Conservation (phyloP, 768 basidiomycete species). For the Mycena latifolia region DNA sequence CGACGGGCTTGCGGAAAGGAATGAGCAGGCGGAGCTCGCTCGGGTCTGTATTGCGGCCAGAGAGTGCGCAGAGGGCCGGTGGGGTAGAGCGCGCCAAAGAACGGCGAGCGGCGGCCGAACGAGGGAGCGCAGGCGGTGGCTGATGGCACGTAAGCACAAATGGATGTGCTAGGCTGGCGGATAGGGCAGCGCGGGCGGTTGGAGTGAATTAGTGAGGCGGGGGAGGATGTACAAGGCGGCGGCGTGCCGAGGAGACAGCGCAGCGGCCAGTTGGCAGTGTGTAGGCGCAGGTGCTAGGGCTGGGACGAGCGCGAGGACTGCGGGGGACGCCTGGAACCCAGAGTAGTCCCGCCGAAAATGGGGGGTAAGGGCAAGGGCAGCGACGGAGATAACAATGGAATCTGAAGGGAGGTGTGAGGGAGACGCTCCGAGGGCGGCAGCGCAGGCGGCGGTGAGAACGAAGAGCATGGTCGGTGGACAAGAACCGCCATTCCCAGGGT, state of each 20-base stretch:
- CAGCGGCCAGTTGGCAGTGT: constrained; percentile 9
- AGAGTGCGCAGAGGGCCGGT: constrained; percentile 5
- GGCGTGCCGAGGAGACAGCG: constrained; percentile 12
- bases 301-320: constrained; percentile 1
- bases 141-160: constrained; percentile 5
- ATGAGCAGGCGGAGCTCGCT: constrained; percentile 5
- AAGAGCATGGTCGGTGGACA: constrained; percentile 1
- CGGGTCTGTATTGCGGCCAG: constrained; percentile 7
- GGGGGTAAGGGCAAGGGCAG: constrained; percentile 6
- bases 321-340: not conserved
- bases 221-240: constrained; percentile 11
- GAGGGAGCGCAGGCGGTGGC: constrained; percentile 11
- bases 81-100: constrained; percentile 5
- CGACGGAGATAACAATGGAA: constrained; percentile 8
- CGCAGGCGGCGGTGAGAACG: constrained; percentile 6
- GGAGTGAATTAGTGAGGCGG: constrained; percentile 7
- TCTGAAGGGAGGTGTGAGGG: constrained; percentile 13
- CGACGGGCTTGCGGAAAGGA: constrained; percentile 13
- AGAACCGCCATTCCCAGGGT: no score
- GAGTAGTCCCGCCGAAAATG: not conserved
- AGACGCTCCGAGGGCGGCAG: constrained; percentile 6
- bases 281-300: constrained; percentile 5
- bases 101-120: constrained; percentile 5
- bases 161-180: constrained; percentile 3
- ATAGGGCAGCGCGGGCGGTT: constrained; percentile 6